Evolutionary conservation across 2,329 filamentous ascomycete species (phyloP).

Genomic region (Fusarium brevicatenulatum): DNA sequence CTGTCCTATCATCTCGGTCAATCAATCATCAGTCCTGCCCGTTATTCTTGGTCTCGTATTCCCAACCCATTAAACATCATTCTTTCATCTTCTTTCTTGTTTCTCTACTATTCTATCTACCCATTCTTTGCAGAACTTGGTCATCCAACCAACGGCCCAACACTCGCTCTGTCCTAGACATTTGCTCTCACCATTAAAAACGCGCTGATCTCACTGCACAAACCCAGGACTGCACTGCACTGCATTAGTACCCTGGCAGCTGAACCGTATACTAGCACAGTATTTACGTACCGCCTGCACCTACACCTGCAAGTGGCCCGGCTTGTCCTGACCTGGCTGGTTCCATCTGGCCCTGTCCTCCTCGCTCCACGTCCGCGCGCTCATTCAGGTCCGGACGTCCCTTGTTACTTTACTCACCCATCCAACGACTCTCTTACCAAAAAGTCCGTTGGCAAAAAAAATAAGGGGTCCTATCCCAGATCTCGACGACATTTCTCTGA

Average conservation of each 20-base stretch:
- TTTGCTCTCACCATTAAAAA: conserved; percentile 40
- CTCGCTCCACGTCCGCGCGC: conserved; percentile 36
- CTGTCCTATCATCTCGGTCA: conserved; percentile 15
- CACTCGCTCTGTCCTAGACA: conserved; percentile 41
- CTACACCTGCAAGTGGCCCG: background rate
- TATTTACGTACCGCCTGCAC: conserved; percentile 34
- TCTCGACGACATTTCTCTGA: conserved; percentile 28
- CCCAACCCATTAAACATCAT: conserved; percentile 35
- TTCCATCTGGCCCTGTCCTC: conserved; percentile 21
- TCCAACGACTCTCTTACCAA: conserved; percentile 31
- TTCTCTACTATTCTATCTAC: background rate
- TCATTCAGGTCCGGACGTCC: conserved; percentile 33
- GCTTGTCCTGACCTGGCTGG: conserved; percentile 5
- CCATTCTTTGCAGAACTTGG: background rate
- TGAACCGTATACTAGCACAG: conserved; percentile 27
- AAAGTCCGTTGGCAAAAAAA: conserved; percentile 36
- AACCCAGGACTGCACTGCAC: background rate
- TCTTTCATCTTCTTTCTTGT: conserved; percentile 5
- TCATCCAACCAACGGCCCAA: conserved; percentile 35
- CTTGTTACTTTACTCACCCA: conserved; percentile 36
- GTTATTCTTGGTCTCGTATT: conserved; percentile 42
- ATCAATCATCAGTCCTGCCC: conserved; percentile 4
- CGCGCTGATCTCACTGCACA: conserved; percentile 23
- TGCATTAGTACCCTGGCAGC: conserved; percentile 13
- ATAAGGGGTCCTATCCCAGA: conserved; percentile 35